A percentile compares a stretch with the other conserved stretches of the same genome.
Evolutionary conservation across 768 basidiomycete species (phyloP).

Genomic region (Calocybe gangraenosa): DNA sequence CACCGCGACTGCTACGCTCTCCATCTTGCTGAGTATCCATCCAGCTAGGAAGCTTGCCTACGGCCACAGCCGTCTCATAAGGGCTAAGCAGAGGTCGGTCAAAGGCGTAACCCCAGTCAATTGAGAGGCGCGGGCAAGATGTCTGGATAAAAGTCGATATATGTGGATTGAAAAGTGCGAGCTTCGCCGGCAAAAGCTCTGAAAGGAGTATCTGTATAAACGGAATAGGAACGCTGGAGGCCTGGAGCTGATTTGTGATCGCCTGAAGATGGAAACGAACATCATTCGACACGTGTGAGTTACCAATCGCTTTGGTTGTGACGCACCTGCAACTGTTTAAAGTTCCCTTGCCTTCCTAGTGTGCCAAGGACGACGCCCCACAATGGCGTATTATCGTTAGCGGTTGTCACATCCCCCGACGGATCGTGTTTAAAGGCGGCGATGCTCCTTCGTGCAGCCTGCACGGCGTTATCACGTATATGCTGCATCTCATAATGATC

Average conservation of each 20-base stretch:
- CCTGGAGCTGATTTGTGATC: constrained; percentile 65
- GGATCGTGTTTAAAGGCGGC: constrained; percentile 20
- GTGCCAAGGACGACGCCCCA: constrained; percentile 97
- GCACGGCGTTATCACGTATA: constrained; percentile 71
- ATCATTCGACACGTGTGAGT: background rate
- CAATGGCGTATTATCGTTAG: constrained; percentile 23
- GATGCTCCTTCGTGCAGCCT: constrained; percentile 66
- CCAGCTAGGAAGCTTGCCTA: constrained; percentile 71
- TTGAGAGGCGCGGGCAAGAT: constrained; percentile 92
- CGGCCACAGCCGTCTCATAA: constrained; percentile 87
- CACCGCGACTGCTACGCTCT: constrained; percentile 17
- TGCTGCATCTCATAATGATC: constrained; percentile 84
- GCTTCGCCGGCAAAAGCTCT: constrained; percentile 93
- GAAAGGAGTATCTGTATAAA: constrained; percentile 90
- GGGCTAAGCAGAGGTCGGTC: constrained; percentile 83
- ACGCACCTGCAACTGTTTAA: constrained; percentile 76
- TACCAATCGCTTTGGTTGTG: background rate
- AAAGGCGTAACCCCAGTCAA: constrained; percentile 99
- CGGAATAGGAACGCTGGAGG: constrained; percentile 54
- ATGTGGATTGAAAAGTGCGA: constrained; percentile 76
- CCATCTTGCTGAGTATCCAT: constrained; percentile 27
- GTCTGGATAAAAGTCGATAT: constrained; percentile 94
- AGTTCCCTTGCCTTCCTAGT: constrained; percentile 88
- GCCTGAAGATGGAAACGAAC: constrained; percentile 39
- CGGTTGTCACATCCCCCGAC: constrained; percentile 2